A percentile compares a stretch with the other conserved stretches of the same genome.
phyloP scores from a whole-genome alignment of 805 yeast species.

The Kazachstania viticola region DNA sequence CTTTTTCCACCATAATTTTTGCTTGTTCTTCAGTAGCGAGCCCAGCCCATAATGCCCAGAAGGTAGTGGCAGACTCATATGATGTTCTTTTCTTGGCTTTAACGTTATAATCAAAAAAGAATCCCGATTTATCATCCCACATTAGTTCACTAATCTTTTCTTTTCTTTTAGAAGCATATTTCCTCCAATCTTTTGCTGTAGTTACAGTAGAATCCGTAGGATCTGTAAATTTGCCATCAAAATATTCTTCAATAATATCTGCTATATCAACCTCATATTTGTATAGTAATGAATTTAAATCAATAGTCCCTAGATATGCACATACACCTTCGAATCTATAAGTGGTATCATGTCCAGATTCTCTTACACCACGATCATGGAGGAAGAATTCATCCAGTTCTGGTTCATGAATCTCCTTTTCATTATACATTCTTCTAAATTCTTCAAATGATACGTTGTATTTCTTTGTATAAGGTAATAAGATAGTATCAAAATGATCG shows the following conservation, averaged over 20 bases:
- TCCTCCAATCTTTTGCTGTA: conserved; percentile 44
- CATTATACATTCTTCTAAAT: conserved; percentile 58
- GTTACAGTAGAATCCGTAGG: conserved; percentile 30
- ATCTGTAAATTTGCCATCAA: conserved; percentile 35
- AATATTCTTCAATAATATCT: conserved; percentile 40
- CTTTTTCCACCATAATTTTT: conserved; percentile 37
- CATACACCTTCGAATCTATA: conserved; percentile 82
- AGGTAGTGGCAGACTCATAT: conserved; percentile 77
- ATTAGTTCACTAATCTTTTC: conserved; percentile 45
- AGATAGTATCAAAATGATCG: conserved; percentile 67
- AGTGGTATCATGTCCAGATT: conserved; percentile 91
- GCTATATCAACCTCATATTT: conserved; percentile 86
- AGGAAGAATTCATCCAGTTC: conserved; percentile 73
- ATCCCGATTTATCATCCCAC: conserved; percentile 72
- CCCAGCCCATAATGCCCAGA: conserved; percentile 87
- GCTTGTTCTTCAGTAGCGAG: conserved; percentile 62
- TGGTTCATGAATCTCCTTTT: conserved; percentile 55
- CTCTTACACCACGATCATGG: conserved; percentile 91
- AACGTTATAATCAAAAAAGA: conserved; percentile 76
- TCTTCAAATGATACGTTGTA: conserved; percentile 45
- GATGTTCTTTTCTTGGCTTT: conserved; percentile 39
- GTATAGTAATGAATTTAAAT: conserved; percentile 71
- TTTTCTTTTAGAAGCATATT: conserved; percentile 44
- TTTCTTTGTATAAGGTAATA: conserved; percentile 58
- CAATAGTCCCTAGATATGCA: conserved; percentile 82